Conservation (phyloP, 768 basidiomycete species). For the Auricularia sp. region DNA sequence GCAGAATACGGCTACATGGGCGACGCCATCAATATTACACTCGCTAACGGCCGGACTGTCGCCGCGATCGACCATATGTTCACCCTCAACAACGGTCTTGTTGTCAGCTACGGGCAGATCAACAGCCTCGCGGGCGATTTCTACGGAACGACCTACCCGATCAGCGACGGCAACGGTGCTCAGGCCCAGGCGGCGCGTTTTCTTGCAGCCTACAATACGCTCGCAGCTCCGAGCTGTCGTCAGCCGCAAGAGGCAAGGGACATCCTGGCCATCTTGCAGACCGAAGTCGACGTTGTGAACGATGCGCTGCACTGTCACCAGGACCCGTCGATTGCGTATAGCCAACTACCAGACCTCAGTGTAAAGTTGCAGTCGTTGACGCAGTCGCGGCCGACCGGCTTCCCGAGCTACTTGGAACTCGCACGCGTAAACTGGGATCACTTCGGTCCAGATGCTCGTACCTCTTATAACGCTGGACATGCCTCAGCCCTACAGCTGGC, state of each 20-base stretch:
- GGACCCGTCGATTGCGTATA: constrained; percentile 9
- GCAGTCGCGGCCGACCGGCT: background rate
- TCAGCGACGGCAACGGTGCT: constrained; percentile 9
- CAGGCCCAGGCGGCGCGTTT: constrained; percentile 8
- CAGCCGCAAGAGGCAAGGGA: constrained; percentile 8
- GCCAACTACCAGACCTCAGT: constrained; percentile 8
- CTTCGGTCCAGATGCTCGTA: constrained; percentile 2
- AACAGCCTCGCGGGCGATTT: constrained; percentile 12
- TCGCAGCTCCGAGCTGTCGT: constrained; percentile 4
- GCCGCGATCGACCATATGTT: constrained; percentile 8
- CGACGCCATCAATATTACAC: constrained; percentile 9
- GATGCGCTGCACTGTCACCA: constrained; percentile 1
- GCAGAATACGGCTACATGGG: constrained; percentile 10
- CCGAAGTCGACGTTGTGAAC: constrained; percentile 10
- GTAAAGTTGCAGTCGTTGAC: constrained; percentile 6
- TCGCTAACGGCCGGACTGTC: constrained; percentile 6
- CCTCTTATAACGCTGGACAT: constrained; percentile 2
- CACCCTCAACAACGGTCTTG: constrained; percentile 8
- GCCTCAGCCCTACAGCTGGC: background rate
- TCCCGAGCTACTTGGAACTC: constrained; percentile 9
- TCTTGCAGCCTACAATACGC: constrained; percentile 9
- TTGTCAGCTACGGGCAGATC: constrained; percentile 13
- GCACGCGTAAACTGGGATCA: constrained; percentile 9
- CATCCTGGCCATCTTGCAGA: constrained; percentile 10
- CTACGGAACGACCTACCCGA: constrained; percentile 10